Base-by-base conservation (phyloP, 805 yeast genomes). In the Cyberlindnera euphorbiiphila region DNA sequence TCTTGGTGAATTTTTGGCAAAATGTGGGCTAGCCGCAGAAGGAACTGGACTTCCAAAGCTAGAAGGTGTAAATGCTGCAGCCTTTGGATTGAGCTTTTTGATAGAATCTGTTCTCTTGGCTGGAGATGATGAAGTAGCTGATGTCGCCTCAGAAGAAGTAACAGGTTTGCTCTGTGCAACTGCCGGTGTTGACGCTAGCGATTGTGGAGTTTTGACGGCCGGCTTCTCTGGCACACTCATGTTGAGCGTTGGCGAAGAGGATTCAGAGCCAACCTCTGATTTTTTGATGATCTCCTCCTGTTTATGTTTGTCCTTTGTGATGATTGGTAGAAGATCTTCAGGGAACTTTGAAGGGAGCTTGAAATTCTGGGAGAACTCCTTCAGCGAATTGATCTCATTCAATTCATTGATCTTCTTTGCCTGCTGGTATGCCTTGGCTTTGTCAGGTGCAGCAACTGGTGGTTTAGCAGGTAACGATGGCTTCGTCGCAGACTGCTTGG, bases 351-450 rank as follows among this genome's bases (percentile, higher is more conserved):
- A 75, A 3, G 82, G 83, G 21, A 88, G 75, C 60, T 85, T 85
- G 61, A 86, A 85, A 49, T 76, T 83, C 33, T 85, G 86, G 26
- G 94, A 76, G 56, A 89, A 88, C 53, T 84, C 85, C 45, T 76
- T 78, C 39, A 86, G 66, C 9, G 85, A 75, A 45, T 79, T 79
- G 45, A 83, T 72, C 56, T 81, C 87, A 45, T 76, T 74, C 55
- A 77, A 76, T 2, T 76, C 72, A 47, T 65, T 71, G 38, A 69
- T 57, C 41, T 71, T 64, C 45, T 64, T 46, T 13, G 29, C 43
- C 10, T 38, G 37, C 20, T 38, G 45, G 14, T 17, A 23, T 26
- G 42, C 35, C 26, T 30, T 37, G 14, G 36, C 35, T 17, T 36
- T 35, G 12, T 36, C 34, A 22, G 47, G 43, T 8, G 36, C 34